These are phyloP conservation scores for Plantago ovata DNA, from an alignment of 257 asterid species.

Conservation along the genomic window DNA sequence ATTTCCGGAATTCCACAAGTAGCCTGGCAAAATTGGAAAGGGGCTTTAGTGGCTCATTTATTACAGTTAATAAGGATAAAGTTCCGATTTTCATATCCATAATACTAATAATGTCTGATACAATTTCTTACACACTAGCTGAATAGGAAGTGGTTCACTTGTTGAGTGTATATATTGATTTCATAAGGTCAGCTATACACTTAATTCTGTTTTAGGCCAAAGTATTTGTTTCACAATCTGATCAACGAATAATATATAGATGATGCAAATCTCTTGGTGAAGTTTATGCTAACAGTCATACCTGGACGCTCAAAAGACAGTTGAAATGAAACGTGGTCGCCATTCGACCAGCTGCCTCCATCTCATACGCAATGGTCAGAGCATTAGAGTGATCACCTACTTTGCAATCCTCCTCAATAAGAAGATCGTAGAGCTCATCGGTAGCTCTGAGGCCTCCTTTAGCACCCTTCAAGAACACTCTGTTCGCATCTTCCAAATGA, in stretches of 20 bases:
- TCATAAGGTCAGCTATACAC: constrained; percentile 8
- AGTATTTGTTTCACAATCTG: constrained; percentile 2
- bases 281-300: constrained; percentile 26
- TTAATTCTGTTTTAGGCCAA: neutral
- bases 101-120: constrained; percentile 5
- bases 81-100: neutral
- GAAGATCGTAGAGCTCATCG: constrained; percentile 86
- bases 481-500: constrained; percentile 88
- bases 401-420: constrained; percentile 89
- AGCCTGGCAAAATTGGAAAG: constrained; percentile 51
- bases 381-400: constrained; percentile 97
- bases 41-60: constrained; percentile 12
- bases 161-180: constrained; percentile 11
- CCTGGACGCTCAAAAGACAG: constrained; percentile 97
- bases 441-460: constrained; percentile 96
- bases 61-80: constrained; percentile 2
- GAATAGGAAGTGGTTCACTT: constrained; percentile 2
- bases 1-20: constrained; percentile 97
- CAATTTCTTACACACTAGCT: neutral
- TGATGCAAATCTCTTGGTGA: constrained; percentile 8
- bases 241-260: constrained; percentile 5
- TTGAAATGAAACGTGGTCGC: constrained; percentile 97
- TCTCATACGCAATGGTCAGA: constrained; percentile 91
- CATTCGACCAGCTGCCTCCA: constrained; percentile 99
- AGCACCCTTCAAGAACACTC: constrained; percentile 88